Percentiles rank a stretch among this genome's conserved stretches.
These are phyloP conservation scores for Neonectria ditissima DNA, from an alignment of 2,329 filamentous ascomycete species.

Conservation along the genomic window DNA sequence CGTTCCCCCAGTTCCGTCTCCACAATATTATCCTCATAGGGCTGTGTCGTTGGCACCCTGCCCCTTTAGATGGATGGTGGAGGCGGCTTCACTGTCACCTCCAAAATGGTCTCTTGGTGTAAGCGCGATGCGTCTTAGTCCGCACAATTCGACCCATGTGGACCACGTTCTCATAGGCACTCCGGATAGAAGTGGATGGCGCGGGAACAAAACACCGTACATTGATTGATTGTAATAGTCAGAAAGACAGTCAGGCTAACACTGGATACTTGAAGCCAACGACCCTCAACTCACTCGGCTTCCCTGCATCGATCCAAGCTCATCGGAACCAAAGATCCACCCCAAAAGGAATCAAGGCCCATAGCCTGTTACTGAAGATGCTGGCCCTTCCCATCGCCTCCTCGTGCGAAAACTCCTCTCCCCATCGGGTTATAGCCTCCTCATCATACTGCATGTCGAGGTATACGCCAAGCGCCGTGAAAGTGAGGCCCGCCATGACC, in stretches of 20 bases:
- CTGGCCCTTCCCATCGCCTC: background rate
- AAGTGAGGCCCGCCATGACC: background rate
- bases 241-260: background rate
- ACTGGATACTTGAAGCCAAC: background rate
- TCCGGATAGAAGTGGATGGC: background rate
- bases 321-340: background rate
- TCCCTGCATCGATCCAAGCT: background rate
- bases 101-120: background rate
- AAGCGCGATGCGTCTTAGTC: background rate
- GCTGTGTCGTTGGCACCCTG: constrained; percentile 3
- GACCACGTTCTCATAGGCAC: background rate
- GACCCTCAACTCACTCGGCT: background rate
- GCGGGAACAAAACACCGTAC: background rate
- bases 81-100: background rate
- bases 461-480: background rate
- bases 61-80: background rate
- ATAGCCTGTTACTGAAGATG: background rate
- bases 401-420: background rate
- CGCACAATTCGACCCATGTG: background rate
- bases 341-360: background rate
- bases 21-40: constrained; percentile 20
- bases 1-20: background rate
- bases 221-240: too few species aligned
- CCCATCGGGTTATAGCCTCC: background rate
- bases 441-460: background rate